Evolutionary conservation across 2,329 filamentous ascomycete species (phyloP), one percentile per base, ranked within the genome.

Genomic region (Fonsecaea multimorphosa): DNA sequence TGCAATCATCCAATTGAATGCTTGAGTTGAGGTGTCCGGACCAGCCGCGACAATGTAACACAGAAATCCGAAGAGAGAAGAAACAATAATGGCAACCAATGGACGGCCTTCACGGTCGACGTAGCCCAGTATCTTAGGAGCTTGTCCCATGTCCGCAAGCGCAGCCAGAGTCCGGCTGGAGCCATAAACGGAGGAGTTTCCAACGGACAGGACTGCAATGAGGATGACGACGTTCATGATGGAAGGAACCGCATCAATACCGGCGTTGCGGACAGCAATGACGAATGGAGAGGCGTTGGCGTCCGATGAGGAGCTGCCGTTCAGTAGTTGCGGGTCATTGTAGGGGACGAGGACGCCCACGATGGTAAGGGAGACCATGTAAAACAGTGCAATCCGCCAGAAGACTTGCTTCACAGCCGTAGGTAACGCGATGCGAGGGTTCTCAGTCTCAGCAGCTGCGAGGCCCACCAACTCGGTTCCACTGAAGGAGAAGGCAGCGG

Each of bases 151-250:
- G 76, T 97, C 93, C 52, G 93, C 93, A 1, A 97, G 86, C 2
- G 93, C 93, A 29, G 93, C 92, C 7, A 98, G 86, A 1, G 93
- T 97, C 72, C 94, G 89, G 1, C 92, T 96, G 27, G 92, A 94
- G 38, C 93, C 94, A 73, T 96, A 98, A 66, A 97, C 89, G 67
- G 93, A 89, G 6, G 92, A 94, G 78, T 97, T 97, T 64, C 93
- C 93, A 66, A 97, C 93, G 0, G 92, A 96, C 24, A 97, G 81
- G 24, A 97, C 93, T 22, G 93, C 90, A 68, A 96, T 87, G 74
- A 97, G 87, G 76, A 97, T 97, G 67, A 97, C 92, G n/a, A 87
- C 88, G 78, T 98, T 97, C 90, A 97, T 96, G 61, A 97, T 85
- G 0, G 91, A 93, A 1, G 92, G 92, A 2, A 97, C 85, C 1